These are phyloP conservation scores for Amanita rimosa DNA, from an alignment of 768 basidiomycete genomes.

Conservation along the genomic window DNA sequence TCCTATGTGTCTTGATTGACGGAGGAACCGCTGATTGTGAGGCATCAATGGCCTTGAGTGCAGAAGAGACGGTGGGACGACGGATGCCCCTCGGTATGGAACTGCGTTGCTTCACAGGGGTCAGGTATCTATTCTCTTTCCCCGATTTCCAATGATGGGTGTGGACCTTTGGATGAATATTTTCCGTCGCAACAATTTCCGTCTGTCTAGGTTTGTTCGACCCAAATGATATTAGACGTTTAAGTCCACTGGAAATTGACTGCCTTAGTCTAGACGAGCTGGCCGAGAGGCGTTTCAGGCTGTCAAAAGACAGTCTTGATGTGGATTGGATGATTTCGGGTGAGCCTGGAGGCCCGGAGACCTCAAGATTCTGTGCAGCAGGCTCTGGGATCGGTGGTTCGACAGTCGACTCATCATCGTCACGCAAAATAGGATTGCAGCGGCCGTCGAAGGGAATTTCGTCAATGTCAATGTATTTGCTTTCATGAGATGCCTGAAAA, in stretches of 20 bases:
- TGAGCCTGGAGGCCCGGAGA: background rate
- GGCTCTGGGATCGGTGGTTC: too few species aligned
- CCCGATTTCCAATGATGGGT: background rate
- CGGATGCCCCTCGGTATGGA: background rate
- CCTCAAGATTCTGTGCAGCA: background rate
- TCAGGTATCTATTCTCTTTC: background rate
- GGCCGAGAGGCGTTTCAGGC: background rate
- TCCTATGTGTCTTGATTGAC: background rate
- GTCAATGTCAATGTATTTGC: background rate
- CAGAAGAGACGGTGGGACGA: conserved; percentile 3
- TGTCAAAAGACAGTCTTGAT: background rate
- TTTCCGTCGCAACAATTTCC: background rate
- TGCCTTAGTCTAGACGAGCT: background rate
- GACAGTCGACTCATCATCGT: background rate
- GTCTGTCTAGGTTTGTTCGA: background rate
- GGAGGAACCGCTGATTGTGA: background rate
- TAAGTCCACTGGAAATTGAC: background rate
- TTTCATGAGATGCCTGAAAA: background rate
- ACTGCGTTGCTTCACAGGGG: background rate
- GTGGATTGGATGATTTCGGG: background rate
- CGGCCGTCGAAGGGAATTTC: background rate
- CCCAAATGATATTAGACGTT: background rate
- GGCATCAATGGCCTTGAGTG: background rate
- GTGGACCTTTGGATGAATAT: background rate
- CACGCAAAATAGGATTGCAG: background rate